Percentiles rank a stretch among this genome's conserved stretches.
Conservation (phyloP, 441 rosid species). For the Manihot esculenta region DNA sequence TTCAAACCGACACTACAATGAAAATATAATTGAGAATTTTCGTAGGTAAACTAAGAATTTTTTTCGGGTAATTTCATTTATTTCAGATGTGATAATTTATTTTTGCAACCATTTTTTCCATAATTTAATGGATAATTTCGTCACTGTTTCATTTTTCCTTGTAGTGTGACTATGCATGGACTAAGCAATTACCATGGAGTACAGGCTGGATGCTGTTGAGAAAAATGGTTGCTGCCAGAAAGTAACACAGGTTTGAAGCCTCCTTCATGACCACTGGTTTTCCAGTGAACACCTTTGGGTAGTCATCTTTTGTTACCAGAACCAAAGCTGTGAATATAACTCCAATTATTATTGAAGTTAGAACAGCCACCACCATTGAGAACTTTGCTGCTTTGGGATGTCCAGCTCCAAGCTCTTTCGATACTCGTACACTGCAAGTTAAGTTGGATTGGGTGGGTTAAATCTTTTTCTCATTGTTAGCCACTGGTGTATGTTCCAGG, state of each 20-base stretch:
- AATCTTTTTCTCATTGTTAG: background rate
- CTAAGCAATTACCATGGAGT: constrained; percentile 41
- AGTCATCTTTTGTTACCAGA: constrained; percentile 33
- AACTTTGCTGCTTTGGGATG: constrained; percentile 46
- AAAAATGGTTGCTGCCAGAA: constrained; percentile 44
- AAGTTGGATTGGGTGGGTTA: background rate
- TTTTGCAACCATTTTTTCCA: too few species aligned
- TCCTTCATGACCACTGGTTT: constrained; percentile 29
- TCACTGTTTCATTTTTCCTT: too few species aligned
- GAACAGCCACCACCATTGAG: constrained; percentile 28
- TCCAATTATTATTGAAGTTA: constrained; percentile 38
- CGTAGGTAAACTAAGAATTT: too few species aligned
- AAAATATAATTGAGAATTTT: too few species aligned
- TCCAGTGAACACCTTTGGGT: constrained; percentile 38
- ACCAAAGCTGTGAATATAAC: constrained; percentile 25
- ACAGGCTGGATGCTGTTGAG: constrained; percentile 56
- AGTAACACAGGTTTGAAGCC: constrained; percentile 43
- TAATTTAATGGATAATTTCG: too few species aligned
- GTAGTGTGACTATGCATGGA: too few species aligned
- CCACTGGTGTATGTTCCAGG: background rate
- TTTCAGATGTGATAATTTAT: too few species aligned
- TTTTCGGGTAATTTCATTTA: too few species aligned
- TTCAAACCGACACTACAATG: too few species aligned
- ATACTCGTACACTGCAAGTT: constrained; percentile 44
- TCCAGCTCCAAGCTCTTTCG: constrained; percentile 58